These are phyloP conservation scores for Cryptosporidium baileyi DNA, from an alignment of 169 alveolate species.

Conservation along the genomic window DNA sequence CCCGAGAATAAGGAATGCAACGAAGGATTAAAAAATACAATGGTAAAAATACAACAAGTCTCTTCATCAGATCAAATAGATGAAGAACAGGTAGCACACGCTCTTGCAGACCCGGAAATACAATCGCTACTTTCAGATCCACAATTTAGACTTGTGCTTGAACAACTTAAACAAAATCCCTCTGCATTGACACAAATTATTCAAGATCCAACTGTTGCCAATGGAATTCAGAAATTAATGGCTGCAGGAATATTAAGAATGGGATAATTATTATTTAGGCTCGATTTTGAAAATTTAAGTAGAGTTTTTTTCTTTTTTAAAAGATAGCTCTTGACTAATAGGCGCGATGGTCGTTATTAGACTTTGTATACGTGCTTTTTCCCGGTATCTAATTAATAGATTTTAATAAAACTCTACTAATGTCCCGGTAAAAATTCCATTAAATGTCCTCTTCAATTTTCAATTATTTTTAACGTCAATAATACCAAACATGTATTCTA, in stretches of 20 bases:
- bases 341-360: too few relatives aligned
- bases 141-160: slow-evolving; percentile 89
- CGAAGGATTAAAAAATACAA: slow-evolving; percentile 83
- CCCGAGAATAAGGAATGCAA: slow-evolving; percentile 88
- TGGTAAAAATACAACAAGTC: slow-evolving; percentile 84
- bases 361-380: too few relatives aligned
- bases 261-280: slow-evolving; percentile 75
- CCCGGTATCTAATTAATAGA: too few relatives aligned
- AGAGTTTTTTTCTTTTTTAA: too few relatives aligned
- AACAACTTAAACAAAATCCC: slow-evolving; percentile 87
- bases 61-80: slow-evolving; percentile 85
- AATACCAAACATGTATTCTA: not conserved
- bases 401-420: too few relatives aligned
- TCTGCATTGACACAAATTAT: slow-evolving; percentile 77
- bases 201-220: slow-evolving; percentile 93
- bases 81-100: slow-evolving; percentile 88
- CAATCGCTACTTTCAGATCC: slow-evolving; percentile 94
- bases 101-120: slow-evolving; percentile 97
- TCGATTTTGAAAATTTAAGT: too few relatives aligned
- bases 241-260: slow-evolving; percentile 96
- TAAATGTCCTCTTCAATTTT: too few relatives aligned
- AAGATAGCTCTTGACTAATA: too few relatives aligned
- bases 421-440: too few relatives aligned
- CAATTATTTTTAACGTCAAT: too few relatives aligned
- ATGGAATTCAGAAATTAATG: slow-evolving; percentile 92